phyloP scores from a whole-genome alignment of 2,329 filamentous ascomycete species.

The Diaporthe sp. region DNA sequence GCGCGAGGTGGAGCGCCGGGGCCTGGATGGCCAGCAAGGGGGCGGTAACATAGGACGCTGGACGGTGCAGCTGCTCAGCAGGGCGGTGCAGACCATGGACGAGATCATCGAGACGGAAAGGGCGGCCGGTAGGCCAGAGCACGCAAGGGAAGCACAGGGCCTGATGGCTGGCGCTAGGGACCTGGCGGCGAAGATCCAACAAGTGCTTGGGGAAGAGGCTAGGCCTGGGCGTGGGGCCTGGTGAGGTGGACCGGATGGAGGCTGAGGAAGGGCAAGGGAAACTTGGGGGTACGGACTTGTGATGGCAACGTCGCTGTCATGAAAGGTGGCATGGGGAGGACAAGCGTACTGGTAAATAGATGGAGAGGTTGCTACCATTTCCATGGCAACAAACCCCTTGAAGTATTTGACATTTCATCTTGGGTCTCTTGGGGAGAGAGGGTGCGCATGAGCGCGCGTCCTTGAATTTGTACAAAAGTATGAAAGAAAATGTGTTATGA shows the following conservation, averaged over 20 bases:
- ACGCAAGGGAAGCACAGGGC: constrained; percentile 10
- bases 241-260: background rate
- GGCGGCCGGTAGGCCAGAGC: constrained; percentile 15
- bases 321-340: background rate
- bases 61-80: constrained; percentile 39
- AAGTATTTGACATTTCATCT: constrained; percentile 8
- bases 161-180: constrained; percentile 15
- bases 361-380: constrained; percentile 25
- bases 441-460: background rate
- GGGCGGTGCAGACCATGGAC: constrained; percentile 32
- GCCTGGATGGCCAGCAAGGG: constrained; percentile 42
- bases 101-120: constrained; percentile 34
- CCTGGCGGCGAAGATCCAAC: constrained; percentile 23
- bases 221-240: constrained; percentile 9
- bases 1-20: constrained; percentile 62
- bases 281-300: background rate
- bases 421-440: constrained; percentile 15
- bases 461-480: constrained; percentile 24
- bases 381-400: constrained; percentile 9
- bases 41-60: constrained; percentile 38
- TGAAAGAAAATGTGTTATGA: constrained; percentile 12
- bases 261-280: background rate
- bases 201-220: constrained; percentile 24
- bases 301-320: background rate
- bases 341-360: constrained; percentile 15